These are phyloP conservation scores for Metschnikowia lunata DNA, from an alignment of 805 yeast genomes.

Conservation along the genomic window DNA sequence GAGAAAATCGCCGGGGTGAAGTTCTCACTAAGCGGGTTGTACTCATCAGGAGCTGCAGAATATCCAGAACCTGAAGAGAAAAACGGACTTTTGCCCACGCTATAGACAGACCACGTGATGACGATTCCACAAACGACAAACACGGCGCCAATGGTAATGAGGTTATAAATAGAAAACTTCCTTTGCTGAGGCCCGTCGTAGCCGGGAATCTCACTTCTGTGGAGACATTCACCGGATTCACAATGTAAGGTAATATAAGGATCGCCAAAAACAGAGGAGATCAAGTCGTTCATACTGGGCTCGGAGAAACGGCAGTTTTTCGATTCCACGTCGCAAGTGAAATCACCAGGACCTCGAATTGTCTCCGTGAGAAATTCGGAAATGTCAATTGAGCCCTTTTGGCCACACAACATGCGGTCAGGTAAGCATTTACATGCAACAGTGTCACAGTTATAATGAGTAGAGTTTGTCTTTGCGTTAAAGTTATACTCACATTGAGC, in stretches of 20 bases:
- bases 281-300: constrained; percentile 93
- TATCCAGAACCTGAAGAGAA: constrained; percentile 34
- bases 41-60: constrained; percentile 20
- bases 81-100: constrained; percentile 57
- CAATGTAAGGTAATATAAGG: constrained; percentile 79
- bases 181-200: constrained; percentile 62
- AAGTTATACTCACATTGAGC: constrained; percentile 65
- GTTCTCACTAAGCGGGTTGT: constrained; percentile 44
- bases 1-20: constrained; percentile 69
- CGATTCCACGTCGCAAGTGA: constrained; percentile 65
- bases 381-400: constrained; percentile 88
- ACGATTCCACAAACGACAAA: constrained; percentile 41
- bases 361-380: constrained; percentile 89
- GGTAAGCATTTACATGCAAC: constrained; percentile 90
- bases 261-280: constrained; percentile 91
- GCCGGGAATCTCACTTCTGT: constrained; percentile 90
- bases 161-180: constrained; percentile 40
- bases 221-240: constrained; percentile 85
- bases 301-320: constrained; percentile 78
- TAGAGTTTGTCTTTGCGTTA: constrained; percentile 57
- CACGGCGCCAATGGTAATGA: constrained; percentile 44
- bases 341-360: constrained; percentile 90
- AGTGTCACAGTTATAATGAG: constrained; percentile 72
- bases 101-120: constrained; percentile 41
- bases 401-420: constrained; percentile 90